Evolutionary conservation across 352 stramenopile species (phyloP), one percentile per base, ranked within the genome.

Genomic region (Albugo laibachii): DNA sequence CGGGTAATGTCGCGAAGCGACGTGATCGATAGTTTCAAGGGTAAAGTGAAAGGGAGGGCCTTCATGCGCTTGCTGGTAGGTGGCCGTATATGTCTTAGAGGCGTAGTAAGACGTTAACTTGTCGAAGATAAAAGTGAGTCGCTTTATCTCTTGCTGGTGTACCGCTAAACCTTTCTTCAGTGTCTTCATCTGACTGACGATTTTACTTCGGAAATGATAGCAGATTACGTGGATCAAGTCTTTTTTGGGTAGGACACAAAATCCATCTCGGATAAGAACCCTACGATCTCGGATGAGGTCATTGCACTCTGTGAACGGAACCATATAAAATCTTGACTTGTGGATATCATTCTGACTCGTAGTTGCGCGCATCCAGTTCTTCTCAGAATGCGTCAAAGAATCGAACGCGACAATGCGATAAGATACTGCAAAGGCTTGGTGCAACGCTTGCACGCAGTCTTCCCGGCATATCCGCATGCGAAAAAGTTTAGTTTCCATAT

Each of bases 1-100:
- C 18, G 80, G 80, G 48, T 91, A 83, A 36, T 80, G 65, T 16
- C 56, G 63, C 8, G 63, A 56, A 4, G 63, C 66, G 13, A 72
- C 41, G 2, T 39, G 34, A 46, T 96, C 78, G 5, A 98, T 79
- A 41, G 81, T 84, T 5, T 63, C 57, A 2, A 64, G 62, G 14
- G 61, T 86, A n/a, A 97, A 53, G 15, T 36, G 45, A 3, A 35
- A 11, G 12, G 15, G 11, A 19, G 27, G 16, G 39, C 19, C 27
- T 13, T 41, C 35, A 27, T 39, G 13, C 24, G 34, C n/a, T 51
- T 2, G n/a, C 15, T 21, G 34, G 0, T 20, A 14, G 2, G 31
- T 43, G 24, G 41, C 36, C 2, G 41, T 34, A 5, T 2, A 27
- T 5, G 35, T 21, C 21, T 41, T n/a, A 48, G 37, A 31, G 24